Base-by-base conservation (phyloP, 1,139 yeast genomes). In the Scheffersomyces titani region DNA sequence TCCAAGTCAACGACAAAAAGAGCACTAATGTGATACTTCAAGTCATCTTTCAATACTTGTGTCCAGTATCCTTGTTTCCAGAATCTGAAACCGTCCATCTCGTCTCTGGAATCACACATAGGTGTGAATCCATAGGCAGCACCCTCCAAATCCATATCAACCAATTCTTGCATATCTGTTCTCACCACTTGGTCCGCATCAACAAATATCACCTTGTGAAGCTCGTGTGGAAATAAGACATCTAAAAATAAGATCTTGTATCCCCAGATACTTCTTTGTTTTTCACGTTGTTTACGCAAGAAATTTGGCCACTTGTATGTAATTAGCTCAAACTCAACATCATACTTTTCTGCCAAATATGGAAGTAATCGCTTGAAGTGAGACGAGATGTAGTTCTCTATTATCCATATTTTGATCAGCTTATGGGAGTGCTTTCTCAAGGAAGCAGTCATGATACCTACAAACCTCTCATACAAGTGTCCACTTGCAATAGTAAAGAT, bases 31-130 rank as follows among this genome's bases (percentile, higher is more conserved):
- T 92, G 97, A 68, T 94, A 94, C 59, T 82, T 82, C 49, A 77
- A 73, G 36, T 84, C 82, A 45, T 83, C 86, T 45, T 83, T 81
- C 50, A 93, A 74, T 36, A 84, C 82, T 4, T 80, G 79, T 56
- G 84, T 75, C 99, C 99, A 94, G 70, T 92, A 94, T 0, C 98
- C 98, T 61, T 85, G 84, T 66, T 92, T 89, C 99, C 99, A 94
- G 74, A 94, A 94, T 56, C 97, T 77, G 69, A 82, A 89, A 0
- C 96, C 97, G 65, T 89, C 93, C 88, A 89, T 90, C 63, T 90
- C 97, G 40, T 75, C 71, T 53, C 94, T 78, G 0, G 93, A 87
- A 55, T 91, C 96, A 63, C 97, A 86, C 97, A 91, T 90, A 19
- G 97, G 97, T 0, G 92, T 84, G 66, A 87, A 90, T 0, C 93